Base-by-base conservation (phyloP, 768 basidiomycete genomes). In the Tricholoma sp. region DNA sequence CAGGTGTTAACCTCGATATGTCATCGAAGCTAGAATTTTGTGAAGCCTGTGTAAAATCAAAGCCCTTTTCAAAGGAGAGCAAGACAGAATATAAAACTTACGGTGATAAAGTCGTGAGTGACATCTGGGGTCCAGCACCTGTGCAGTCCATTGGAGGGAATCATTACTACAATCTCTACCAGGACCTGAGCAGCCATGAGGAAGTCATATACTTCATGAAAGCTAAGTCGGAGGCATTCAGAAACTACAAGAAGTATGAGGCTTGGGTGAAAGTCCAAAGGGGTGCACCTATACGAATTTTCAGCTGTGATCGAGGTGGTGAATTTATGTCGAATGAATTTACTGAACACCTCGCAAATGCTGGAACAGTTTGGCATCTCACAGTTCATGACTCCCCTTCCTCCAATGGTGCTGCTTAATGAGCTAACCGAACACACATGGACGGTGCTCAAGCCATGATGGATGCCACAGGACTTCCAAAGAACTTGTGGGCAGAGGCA, bases 1-100 rank as follows among this genome's bases (percentile, higher is more conserved):
- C 49, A 1, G 73, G 73, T 1, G 56, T 78, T 15, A 59, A 63
- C 3, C 61, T 76, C 1, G 63, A 65, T 52, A 53, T 58, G 45
- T 36, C 54, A 13, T 64, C 63, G 1, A 63, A 65, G 34, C 60
- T 54, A n/a, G 56, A 62, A 20, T 63, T 64, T 32, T 71, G 68
- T 53, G 59, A 64, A 28, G 31, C 65, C 6, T 73, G 71, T 24
- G 42, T 59, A 0, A 56, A 64, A 24, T 63, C 64, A 3, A 70
- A 71, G 52, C 20, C 36, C 2, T 39, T 39, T 15, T 10, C 15
- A 13, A 39, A 39, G 15, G n/a, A 15, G 37, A 39, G 37, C 37
- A 15, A 39, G 37, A 39, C 37, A 1, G 15, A 39, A 10, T 39
- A 39, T 39, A 15, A 39, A 39, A 1, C 10, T 11, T 39, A 13